phyloP scores from a whole-genome alignment of 2,329 filamentous ascomycete genomes.

The Colletotrichum magnum region DNA sequence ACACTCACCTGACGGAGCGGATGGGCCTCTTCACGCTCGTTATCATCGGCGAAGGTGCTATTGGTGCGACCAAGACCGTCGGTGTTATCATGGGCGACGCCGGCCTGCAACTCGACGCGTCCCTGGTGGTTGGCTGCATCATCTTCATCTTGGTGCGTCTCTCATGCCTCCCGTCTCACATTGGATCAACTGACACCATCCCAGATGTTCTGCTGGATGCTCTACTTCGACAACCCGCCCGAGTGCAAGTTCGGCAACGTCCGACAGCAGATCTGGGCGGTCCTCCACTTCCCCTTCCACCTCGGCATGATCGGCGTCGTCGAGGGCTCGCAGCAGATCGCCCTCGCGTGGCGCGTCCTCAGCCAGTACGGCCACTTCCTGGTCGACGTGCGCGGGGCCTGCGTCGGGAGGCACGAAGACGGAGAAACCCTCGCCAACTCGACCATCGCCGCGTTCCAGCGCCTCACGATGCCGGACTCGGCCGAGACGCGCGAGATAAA shows the following conservation, averaged over 20 bases:
- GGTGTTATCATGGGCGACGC: constrained; percentile 40
- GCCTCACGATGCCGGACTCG: constrained; percentile 29
- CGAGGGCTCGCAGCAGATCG: constrained; percentile 66
- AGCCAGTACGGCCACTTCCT: constrained; percentile 29
- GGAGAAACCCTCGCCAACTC: constrained; percentile 14
- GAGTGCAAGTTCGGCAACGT: constrained; percentile 64
- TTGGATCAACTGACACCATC: not conserved
- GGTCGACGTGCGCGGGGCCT: constrained; percentile 13
- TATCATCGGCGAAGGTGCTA: constrained; percentile 71
- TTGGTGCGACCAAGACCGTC: constrained; percentile 64
- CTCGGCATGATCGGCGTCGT: constrained; percentile 68
- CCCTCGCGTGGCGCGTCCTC: constrained; percentile 36
- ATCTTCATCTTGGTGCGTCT: constrained; percentile 39
- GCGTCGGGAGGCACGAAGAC: constrained; percentile 25
- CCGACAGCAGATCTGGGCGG: constrained; percentile 66
- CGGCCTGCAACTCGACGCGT: constrained; percentile 25
- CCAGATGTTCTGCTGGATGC: constrained; percentile 62
- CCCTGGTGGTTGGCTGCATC: constrained; percentile 27
- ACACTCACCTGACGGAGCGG: constrained; percentile 70
- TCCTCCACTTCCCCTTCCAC: constrained; percentile 70
- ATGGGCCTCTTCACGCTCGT: constrained; percentile 72
- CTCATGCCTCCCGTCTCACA: no score
- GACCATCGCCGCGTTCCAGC: constrained; percentile 15
- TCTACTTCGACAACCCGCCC: constrained; percentile 70
- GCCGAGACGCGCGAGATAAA: constrained; percentile 17